Evolutionary conservation across 2,329 filamentous ascomycete species (phyloP).

Genomic region (Pseudodiploospora longispora): DNA sequence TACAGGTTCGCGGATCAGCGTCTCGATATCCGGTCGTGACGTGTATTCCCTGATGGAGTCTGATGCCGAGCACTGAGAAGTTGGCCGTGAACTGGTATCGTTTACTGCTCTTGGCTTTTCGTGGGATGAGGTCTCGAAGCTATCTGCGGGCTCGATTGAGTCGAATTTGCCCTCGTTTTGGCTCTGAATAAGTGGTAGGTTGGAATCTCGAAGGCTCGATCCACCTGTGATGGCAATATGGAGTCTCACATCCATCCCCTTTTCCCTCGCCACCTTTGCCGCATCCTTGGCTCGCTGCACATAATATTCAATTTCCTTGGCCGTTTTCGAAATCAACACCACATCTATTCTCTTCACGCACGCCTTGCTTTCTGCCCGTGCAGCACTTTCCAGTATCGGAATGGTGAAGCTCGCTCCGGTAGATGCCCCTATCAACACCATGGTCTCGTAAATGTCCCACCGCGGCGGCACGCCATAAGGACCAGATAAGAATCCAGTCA

Average conservation of each 20-base stretch:
- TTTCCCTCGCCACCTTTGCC: constrained; percentile 30
- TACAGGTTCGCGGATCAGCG: constrained; percentile 44
- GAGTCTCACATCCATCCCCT: constrained; percentile 42
- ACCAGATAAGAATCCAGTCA: constrained; percentile 40
- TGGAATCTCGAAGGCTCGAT: background rate
- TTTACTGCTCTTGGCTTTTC: background rate
- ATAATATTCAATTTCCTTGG: constrained; percentile 49
- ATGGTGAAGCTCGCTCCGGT: constrained; percentile 56
- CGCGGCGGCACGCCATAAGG: constrained; percentile 48
- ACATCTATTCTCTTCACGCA: constrained; percentile 48
- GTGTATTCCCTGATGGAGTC: constrained; percentile 33
- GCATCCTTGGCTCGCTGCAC: constrained; percentile 38
- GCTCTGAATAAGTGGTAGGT: background rate
- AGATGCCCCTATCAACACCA: constrained; percentile 53
- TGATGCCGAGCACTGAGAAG: background rate
- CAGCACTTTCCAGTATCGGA: constrained; percentile 49
- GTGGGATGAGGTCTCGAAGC: too few relatives aligned
- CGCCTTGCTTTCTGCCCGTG: constrained; percentile 30
- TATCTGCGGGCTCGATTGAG: constrained; percentile 9
- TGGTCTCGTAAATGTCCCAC: constrained; percentile 51
- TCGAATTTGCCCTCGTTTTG: constrained; percentile 13
- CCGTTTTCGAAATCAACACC: constrained; percentile 41
- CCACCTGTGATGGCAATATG: constrained; percentile 45
- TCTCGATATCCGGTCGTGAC: constrained; percentile 41
- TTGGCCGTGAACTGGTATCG: background rate